Base-by-base conservation (phyloP, 2,329 filamentous ascomycete species). In the Ophiostoma montium region DNA sequence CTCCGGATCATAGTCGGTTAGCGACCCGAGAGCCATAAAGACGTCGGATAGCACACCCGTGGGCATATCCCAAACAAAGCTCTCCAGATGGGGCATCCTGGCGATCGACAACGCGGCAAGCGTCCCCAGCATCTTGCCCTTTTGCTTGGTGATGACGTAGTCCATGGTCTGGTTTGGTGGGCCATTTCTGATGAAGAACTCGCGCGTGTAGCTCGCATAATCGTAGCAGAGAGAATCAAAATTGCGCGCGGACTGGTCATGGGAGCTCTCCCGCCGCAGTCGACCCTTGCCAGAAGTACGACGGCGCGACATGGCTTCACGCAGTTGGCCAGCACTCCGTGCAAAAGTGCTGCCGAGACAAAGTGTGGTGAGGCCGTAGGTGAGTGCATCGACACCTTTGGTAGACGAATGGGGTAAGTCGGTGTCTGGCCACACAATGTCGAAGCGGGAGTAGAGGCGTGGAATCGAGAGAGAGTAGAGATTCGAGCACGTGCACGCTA, bases 31-130 rank as follows among this genome's bases (percentile, higher is more conserved):
- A 19, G 85, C 81, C 60, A 87, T 76, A 75, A 87, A 92, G 27
- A 90, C 82, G 61, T 90, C 84, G 48, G 85, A 75, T 48, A 88
- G 66, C 16, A 92, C 82, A 1, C 86, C 86, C 0, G 86, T 92
- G 1, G 86, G 86, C 86, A 92, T 90, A 59, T 94, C 86, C 86
- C 86, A 92, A 3, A 86, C 72, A 59, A 92, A 92, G 0, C 79
- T 80, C 63, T 92, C 86, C 35, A 94, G 70, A 58, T 86, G 86
- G 47, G 78, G 69, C 86, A 92, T 92, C 54, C 84, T 81, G 39
- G 81, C 79, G n/a, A 92, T 72, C 12, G 85, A 84, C 55, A 89
- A 67, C 10, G 85, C 84, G 12, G 88, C 85, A 46, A 92, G 67
- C 1, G 84, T 90, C 5, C 85, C 84, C n/a, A 92, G 71, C 84